phyloP scores from a whole-genome alignment of 2,329 filamentous ascomycete genomes.

The Trichocomaceae sp. region DNA sequence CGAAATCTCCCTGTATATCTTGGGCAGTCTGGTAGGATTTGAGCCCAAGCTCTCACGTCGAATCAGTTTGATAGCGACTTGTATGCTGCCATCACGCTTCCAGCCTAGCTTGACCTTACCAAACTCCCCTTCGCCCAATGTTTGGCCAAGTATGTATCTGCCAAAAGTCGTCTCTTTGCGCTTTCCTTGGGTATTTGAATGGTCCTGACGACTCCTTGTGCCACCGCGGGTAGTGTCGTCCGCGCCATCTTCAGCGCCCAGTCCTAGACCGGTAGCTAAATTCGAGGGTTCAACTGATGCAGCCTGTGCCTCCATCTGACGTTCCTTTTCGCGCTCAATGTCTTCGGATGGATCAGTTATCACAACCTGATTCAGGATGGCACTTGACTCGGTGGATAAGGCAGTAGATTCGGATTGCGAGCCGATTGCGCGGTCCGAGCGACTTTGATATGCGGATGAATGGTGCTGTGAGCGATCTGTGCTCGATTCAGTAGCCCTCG shows the following conservation, averaged over 20 bases:
- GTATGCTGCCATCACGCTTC: conserved; percentile 89
- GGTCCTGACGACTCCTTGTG: conserved; percentile 49
- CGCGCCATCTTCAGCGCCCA: conserved; percentile 46
- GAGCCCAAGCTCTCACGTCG: conserved; percentile 81
- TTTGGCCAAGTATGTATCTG: conserved; percentile 92
- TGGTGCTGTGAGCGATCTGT: conserved; percentile 34
- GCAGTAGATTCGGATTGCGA: conserved; percentile 52
- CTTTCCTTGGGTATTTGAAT: conserved; percentile 44
- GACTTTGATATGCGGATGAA: conserved; percentile 25
- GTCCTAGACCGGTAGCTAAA: conserved; percentile 43
- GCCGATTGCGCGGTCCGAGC: conserved; percentile 40
- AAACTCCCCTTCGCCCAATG: conserved; percentile 94
- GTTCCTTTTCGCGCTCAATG: conserved; percentile 62
- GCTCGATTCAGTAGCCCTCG: conserved; percentile 36
- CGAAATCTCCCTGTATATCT: conserved; percentile 94
- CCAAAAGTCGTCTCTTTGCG: conserved; percentile 83
- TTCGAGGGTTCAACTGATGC: conserved; percentile 41
- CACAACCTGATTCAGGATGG: conserved; percentile 69
- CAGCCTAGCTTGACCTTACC: conserved; percentile 98
- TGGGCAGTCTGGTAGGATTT: conserved; percentile 83
- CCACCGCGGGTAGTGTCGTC: conserved; percentile 36
- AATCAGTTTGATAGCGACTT: conserved; percentile 97
- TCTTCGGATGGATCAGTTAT: conserved; percentile 70
- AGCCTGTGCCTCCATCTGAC: conserved; percentile 54
- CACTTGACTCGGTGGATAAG: conserved; percentile 67